Base-by-base conservation (phyloP, 306 rosid genomes). In the Fragaria ananassa region DNA sequence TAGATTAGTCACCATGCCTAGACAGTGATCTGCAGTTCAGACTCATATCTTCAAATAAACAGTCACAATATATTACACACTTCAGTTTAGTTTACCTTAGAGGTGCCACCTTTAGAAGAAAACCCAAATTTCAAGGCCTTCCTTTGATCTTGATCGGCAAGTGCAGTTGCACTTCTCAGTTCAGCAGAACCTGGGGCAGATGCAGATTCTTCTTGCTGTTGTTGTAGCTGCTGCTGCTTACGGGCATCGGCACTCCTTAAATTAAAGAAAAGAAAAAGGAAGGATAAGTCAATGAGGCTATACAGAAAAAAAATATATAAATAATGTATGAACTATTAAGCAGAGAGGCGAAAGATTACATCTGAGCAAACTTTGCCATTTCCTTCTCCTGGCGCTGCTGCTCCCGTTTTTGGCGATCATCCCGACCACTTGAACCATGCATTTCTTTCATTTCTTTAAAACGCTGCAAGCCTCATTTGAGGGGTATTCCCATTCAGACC, bases 371-470 rank as follows among this genome's bases (percentile, higher is more conserved):
- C 86, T 91, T 90, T 4, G 94, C 94, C 88, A 91, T 83, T 83
- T 91, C 98, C 79, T 76, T 90, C 83, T 91, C 98, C 81, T 88
- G 91, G 57, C 96, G 98, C 81, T 94, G 97, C 82, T 86, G 93
- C 79, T 94, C 98, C 72, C 97, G 89, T 86, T 94, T 94, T 79
- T 87, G 88, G 83, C 98, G 85, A 79, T 91, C 98, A 74, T 94
- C 98, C 81, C 94, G 93, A 53, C 93, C 86, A 75, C 96, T 90
- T 39, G 88, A 19, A 61, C 98, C 98, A 57, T 91, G 98, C 97
- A 94, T 94, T 82, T 94, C 98, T 88, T 88, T 91, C 97, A 94
- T 94, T 82, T 94, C 88, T 79, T 94, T 94, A 85, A 91, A 94
- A 37, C 98, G 91, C 97, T 94, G 91, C 74, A 81, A 77, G 47